phyloP scores from a whole-genome alignment of 495 filamentous ascomycete genomes.

The Neurospora sp. region DNA sequence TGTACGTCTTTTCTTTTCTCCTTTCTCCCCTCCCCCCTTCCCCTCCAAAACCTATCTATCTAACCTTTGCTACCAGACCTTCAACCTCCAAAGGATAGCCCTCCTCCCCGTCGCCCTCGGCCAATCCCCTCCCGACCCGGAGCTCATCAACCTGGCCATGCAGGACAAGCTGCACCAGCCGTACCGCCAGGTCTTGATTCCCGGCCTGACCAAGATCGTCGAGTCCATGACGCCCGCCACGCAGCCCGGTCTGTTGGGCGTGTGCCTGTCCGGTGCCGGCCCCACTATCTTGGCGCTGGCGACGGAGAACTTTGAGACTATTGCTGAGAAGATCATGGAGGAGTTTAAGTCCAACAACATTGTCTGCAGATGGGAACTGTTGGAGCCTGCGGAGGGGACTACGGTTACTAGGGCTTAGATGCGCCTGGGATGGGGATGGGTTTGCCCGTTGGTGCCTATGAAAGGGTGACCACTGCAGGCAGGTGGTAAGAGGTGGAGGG shows the following conservation, averaged over 20 bases:
- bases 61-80: slow-evolving; percentile 44
- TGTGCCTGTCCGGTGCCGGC: slow-evolving; percentile 87
- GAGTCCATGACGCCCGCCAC: slow-evolving; percentile 72
- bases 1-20: slow-evolving; percentile 34
- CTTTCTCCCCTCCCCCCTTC: not conserved
- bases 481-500: not conserved
- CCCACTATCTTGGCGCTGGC: slow-evolving; percentile 91
- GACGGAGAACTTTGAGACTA: slow-evolving; percentile 74
- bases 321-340: slow-evolving; percentile 64
- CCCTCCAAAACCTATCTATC: not conserved
- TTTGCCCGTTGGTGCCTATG: not conserved
- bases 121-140: slow-evolving; percentile 78
- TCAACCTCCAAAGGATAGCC: slow-evolving; percentile 88
- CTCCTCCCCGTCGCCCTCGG: slow-evolving; percentile 79
- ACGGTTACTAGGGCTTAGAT: slow-evolving; percentile 38
- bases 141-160: slow-evolving; percentile 93
- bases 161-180: slow-evolving; percentile 96
- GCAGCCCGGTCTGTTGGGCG: slow-evolving; percentile 80
- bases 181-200: slow-evolving; percentile 80
- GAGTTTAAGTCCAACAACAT: slow-evolving; percentile 54
- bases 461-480: not conserved
- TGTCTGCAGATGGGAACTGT: slow-evolving; percentile 72
- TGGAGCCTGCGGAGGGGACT: slow-evolving; percentile 81
- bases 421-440: not conserved
- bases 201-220: slow-evolving; percentile 83